Base-by-base conservation (phyloP, 176 grass and related monocot species). In the Eremochloa ophiuroides region DNA sequence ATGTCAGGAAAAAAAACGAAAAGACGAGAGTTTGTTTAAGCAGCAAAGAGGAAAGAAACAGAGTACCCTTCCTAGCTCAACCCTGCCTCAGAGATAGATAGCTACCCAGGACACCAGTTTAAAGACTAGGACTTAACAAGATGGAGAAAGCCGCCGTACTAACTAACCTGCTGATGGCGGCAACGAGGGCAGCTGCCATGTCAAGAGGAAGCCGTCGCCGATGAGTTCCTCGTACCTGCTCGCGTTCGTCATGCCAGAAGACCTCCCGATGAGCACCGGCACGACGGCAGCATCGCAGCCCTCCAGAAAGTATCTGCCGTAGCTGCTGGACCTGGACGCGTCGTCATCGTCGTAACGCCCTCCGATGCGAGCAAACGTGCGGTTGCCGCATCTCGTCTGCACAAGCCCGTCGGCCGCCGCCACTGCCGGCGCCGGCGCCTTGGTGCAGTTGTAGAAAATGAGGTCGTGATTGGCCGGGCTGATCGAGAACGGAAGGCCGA, bases 141-240 rank as follows among this genome's bases (percentile, higher is more conserved):
- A n/a, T n/a, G n/a, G n/a, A n/a, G n/a, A n/a, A n/a, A n/a, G n/a
- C n/a, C n/a, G n/a, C n/a, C n/a, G n/a, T n/a, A n/a, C n/a, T n/a
- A n/a, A n/a, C n/a, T n/a, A n/a, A n/a, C n/a, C n/a, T n/a, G n/a
- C n/a, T n/a, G n/a, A n/a, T n/a, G n/a, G n/a, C n/a, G n/a, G n/a
- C n/a, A n/a, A n/a, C n/a, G n/a, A n/a, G n/a, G 22, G 43, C 25
- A 0, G 51, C 39, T 11, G 26, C 80, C 80, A 88, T 18, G 74
- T 88, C 16, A 83, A 41, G 20, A 79, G 74, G 80, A 88, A 83
- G 0, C 86, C 86, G 0, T 30, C 46, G 0, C 59, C 12, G 28
- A 73, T 28, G 56, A 83, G 80, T 17, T 55, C 0, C 15, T 3
- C 0, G n/a, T 88, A 83, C 0, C 20, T 11, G 3, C 80, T 42